A percentile compares a stretch with the other conserved stretches of the same genome.
phyloP scores from a whole-genome alignment of 2,329 filamentous ascomycete species.

The Verticillium nubilum region DNA sequence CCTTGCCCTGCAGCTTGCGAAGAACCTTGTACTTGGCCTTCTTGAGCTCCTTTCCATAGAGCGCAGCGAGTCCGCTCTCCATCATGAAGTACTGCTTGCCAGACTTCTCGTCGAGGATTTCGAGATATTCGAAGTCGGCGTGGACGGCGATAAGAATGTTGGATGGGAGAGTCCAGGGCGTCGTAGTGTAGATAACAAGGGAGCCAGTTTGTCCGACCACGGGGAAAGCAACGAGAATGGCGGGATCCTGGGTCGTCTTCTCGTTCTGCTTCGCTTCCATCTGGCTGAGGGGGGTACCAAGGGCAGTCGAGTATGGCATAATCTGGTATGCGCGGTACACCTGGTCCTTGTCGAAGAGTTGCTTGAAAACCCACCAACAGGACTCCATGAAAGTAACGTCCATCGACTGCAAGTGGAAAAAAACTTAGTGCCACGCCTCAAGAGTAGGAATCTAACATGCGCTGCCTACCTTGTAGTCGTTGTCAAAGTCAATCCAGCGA shows the following conservation, averaged over 20 bases:
- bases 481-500: conserved; percentile 97
- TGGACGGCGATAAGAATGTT: conserved; percentile 74
- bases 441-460: not conserved
- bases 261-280: conserved; percentile 93
- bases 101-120: conserved; percentile 76
- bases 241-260: conserved; percentile 86
- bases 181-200: conserved; percentile 85
- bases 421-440: conserved; percentile 8
- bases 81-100: conserved; percentile 82
- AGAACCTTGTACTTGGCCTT: conserved; percentile 88
- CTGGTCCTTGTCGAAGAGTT: conserved; percentile 81
- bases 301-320: conserved; percentile 86
- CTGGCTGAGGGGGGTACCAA: conserved; percentile 54
- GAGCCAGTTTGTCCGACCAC: conserved; percentile 59
- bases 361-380: conserved; percentile 95
- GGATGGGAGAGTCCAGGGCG: conserved; percentile 78
- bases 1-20: conserved; percentile 72
- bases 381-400: conserved; percentile 94
- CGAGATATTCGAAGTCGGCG: conserved; percentile 80
- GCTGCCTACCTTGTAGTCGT: conserved; percentile 75
- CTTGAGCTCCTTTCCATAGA: conserved; percentile 86
- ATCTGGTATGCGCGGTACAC: conserved; percentile 90
- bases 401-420: conserved; percentile 64
- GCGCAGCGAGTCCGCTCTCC: conserved; percentile 71
- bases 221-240: conserved; percentile 83